Evolutionary conservation across 371 early-diverging fungal genomes (phyloP), one percentile per base, ranked within the genome.

Genomic region (Apophysomyces sp.): DNA sequence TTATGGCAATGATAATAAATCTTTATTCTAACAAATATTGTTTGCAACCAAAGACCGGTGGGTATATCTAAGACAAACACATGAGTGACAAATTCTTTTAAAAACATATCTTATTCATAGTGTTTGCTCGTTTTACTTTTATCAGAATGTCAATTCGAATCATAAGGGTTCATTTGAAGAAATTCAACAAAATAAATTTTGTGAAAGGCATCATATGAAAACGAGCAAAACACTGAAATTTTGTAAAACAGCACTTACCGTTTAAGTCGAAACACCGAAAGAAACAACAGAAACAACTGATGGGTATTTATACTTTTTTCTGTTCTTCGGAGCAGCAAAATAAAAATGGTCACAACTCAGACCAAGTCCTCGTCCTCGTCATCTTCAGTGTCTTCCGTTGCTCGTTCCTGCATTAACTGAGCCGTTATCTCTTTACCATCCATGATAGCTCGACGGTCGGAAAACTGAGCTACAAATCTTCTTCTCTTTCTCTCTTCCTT

Each of bases 391-490:
- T 59, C 59, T 7, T 59, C 58, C 16, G 28, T 44, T 4, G 7
- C 11, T 41, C 29, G 11, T 44, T 49, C 36, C 39, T 60, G 58
- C 26, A 39, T 30, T 18, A 30, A 39, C 16, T 62, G 51, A 2
- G 62, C 57, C 3, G 57, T 59, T 29, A 65, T 60, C 18, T 65
- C 65, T 49, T 57, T 52, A 34, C 59, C 65, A 27, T 36, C 66
- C 9, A 65, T 56, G 6, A 69, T 30, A 21, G 64, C 62, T n/a
- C 66, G 56, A 6, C 95, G 26, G 80, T 93, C 65, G 78, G 94
- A 55, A 89, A 98, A 84, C 69, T 98, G 74, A 78, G 96, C 62
- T 89, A 95, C 76, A 92, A 98, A 80, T 29, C 58, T 63, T 32
- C 74, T 69, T 62, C 81, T 49, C 52, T 67, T 63, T 7, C 49